A percentile compares a stretch with the other conserved stretches of the same genome.
phyloP scores from a whole-genome alignment of 805 yeast species.

The Yarrowia divulgata region DNA sequence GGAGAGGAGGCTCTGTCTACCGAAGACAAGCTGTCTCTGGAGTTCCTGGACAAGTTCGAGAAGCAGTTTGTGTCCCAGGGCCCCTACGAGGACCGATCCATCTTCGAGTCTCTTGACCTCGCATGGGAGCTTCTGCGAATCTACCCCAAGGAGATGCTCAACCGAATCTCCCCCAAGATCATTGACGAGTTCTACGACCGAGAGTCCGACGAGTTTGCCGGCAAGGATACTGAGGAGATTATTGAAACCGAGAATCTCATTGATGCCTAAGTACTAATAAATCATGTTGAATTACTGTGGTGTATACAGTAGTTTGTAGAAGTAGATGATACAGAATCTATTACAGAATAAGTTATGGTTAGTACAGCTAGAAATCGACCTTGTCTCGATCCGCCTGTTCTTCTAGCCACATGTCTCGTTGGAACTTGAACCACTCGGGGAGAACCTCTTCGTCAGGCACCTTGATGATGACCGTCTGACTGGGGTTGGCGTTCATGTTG shows the following conservation, averaged over 20 bases:
- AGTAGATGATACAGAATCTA: no score
- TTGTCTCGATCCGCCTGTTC: constrained; percentile 42
- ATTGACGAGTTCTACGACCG: constrained; percentile 94
- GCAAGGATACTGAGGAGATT: constrained; percentile 48
- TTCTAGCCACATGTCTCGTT: constrained; percentile 70
- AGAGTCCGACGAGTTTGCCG: constrained; percentile 59
- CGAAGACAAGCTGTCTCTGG: constrained; percentile 96
- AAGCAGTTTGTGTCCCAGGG: constrained; percentile 95
- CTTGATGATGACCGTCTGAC: constrained; percentile 50
- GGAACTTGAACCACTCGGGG: constrained; percentile 78
- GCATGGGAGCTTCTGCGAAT: constrained; percentile 98
- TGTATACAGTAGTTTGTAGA: no score
- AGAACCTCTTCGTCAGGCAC: constrained; percentile 69
- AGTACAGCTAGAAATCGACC: constrained; percentile 12
- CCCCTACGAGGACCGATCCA: constrained; percentile 93
- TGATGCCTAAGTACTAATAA: constrained; percentile 49
- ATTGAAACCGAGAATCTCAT: constrained; percentile 50
- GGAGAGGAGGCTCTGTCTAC: constrained; percentile 99
- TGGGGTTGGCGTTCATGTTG: constrained; percentile 1
- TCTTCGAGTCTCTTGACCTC: constrained; percentile 93
- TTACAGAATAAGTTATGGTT: neutral
- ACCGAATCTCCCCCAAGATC: constrained; percentile 98
- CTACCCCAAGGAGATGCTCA: constrained; percentile 98
- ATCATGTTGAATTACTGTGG: constrained; percentile 4
- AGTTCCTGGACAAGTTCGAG: constrained; percentile 97